Evolutionary conservation across 768 basidiomycete genomes (phyloP), one percentile per base, ranked within the genome.

Genomic region (Naematelia aurantialba): DNA sequence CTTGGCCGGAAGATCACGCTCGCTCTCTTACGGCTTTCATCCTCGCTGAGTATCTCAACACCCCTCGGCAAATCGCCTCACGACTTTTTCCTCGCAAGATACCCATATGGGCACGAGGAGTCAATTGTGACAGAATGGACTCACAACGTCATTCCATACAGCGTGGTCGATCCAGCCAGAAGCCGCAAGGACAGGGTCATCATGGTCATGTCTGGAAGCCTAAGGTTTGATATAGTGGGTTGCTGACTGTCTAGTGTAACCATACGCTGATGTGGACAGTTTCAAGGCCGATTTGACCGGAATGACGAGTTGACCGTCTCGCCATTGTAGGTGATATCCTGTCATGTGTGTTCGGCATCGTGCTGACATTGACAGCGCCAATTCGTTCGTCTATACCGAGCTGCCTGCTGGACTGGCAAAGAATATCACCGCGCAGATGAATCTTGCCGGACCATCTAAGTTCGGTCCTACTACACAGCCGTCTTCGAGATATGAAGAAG

Each of bases 251-350:
- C 3, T 19, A 22, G 13, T 14, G 13, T 31, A 24, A 26, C n/a
- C 50, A 51, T 3, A 55, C 19, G 55, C 57, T 65, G 52, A 63
- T 50, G 26, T 5, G 19, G 3, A 5, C 61, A 75, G 72, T 72
- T 73, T 45, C 62, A 69, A 60, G 89, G 89, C 1, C 68, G 83
- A 1, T 91, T 91, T 78, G 87, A 86, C 27, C 84, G 84, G 73
- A 88, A 90, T 72, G 89, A 91, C 73, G 85, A 89, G 65, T 81
- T 90, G 46, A 87, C 87, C 0, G 83, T 83, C 1, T 85, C 83
- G 4, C 88, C 89, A 0, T 91, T 87, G 73, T 72, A 47, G 44
- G 70, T 59, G 10, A 17, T 44, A 34, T 1, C 21, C 25, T 34
- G 21, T 13, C 45, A 42, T 8, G 5, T 30, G 3, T 31, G 42